These are phyloP conservation scores for Fusarium protoensiforme DNA, from an alignment of 2,329 filamentous ascomycete genomes.

Conservation along the genomic window DNA sequence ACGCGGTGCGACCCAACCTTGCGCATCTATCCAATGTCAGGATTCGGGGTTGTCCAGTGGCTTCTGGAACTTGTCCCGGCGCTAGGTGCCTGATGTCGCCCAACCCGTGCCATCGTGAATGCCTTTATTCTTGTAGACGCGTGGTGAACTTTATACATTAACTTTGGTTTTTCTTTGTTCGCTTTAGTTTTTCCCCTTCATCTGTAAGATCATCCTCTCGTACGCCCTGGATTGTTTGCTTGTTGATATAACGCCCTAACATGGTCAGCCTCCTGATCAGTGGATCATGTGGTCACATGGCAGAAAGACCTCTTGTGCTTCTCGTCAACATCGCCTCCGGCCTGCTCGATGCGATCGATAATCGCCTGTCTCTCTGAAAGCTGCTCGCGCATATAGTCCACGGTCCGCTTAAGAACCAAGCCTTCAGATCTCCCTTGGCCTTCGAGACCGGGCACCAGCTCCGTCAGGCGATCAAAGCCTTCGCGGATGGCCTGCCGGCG, in stretches of 20 bases:
- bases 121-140: background rate
- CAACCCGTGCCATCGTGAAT: background rate
- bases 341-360: conserved; percentile 67
- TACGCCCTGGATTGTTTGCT: conserved; percentile 19
- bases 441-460: conserved; percentile 82
- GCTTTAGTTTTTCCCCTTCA: background rate
- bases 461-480: conserved; percentile 84
- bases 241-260: conserved; percentile 37
- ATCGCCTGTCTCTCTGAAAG: conserved; percentile 68
- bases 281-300: conserved; percentile 5
- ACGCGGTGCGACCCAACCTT: background rate
- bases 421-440: conserved; percentile 89
- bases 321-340: conserved; percentile 66
- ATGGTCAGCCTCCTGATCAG: conserved; percentile 14
- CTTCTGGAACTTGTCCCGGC: background rate
- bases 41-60: background rate
- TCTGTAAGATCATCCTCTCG: conserved; percentile 22
- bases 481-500: conserved; percentile 75
- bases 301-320: conserved; percentile 55
- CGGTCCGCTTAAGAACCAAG: conserved; percentile 79
- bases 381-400: conserved; percentile 72
- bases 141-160: background rate
- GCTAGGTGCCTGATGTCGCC: background rate
- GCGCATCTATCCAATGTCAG: conserved; percentile 6
- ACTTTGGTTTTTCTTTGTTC: background rate